These are phyloP conservation scores for Venturia aucupariae DNA, from an alignment of 2,329 filamentous ascomycete species.

Conservation along the genomic window DNA sequence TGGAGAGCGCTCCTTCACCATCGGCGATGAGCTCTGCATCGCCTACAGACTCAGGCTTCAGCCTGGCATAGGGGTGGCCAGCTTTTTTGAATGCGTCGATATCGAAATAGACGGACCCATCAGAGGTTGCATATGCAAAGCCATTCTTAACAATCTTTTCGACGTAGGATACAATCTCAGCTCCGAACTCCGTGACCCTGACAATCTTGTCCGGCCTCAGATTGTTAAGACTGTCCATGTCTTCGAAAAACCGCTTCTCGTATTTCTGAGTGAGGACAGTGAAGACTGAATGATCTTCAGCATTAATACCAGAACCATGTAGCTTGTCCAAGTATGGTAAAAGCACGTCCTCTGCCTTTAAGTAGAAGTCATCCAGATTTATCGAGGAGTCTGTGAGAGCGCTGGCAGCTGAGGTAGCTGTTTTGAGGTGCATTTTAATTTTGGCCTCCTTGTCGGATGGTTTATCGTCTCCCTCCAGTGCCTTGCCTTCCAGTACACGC, in stretches of 20 bases:
- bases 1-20: slow-evolving; percentile 69
- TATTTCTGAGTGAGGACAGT: slow-evolving; percentile 77
- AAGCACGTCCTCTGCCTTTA: slow-evolving; percentile 58
- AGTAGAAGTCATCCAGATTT: slow-evolving; percentile 38
- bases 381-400: slow-evolving; percentile 34
- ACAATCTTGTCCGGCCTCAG: slow-evolving; percentile 73
- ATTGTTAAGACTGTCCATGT: slow-evolving; percentile 82
- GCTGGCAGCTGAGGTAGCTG: slow-evolving; percentile 41
- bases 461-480: slow-evolving; percentile 42
- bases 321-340: slow-evolving; percentile 70
- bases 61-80: slow-evolving; percentile 74
- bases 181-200: slow-evolving; percentile 85
- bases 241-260: slow-evolving; percentile 78
- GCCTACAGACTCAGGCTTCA: slow-evolving; percentile 77
- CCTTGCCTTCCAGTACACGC: slow-evolving; percentile 45
- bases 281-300: slow-evolving; percentile 65
- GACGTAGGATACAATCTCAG: slow-evolving; percentile 78
- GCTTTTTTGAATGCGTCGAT: slow-evolving; percentile 75
- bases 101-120: slow-evolving; percentile 92
- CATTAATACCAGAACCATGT: slow-evolving; percentile 47
- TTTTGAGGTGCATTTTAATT: slow-evolving; percentile 78
- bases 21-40: slow-evolving; percentile 79
- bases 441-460: slow-evolving; percentile 75
- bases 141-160: slow-evolving; percentile 74
- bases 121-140: slow-evolving; percentile 63